These are phyloP conservation scores for Lactifluus piperatus DNA, from an alignment of 768 basidiomycete species.

Conservation along the genomic window DNA sequence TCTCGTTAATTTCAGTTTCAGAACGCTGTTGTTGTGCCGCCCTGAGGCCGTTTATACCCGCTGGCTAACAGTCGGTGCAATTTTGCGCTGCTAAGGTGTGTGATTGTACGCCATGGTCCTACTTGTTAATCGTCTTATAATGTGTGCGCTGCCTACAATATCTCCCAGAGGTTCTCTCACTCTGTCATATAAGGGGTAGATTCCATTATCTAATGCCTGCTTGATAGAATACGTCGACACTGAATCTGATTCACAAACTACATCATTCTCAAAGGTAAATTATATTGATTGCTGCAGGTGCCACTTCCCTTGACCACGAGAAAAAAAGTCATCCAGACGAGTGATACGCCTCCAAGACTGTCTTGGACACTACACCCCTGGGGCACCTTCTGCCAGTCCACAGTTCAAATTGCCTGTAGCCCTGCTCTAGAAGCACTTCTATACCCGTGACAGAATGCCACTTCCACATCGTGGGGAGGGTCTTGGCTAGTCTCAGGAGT, in stretches of 20 bases:
- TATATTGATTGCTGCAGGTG: background rate
- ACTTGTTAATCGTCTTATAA: too few species aligned
- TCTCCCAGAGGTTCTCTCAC: background rate
- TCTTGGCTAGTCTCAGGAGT: conserved; percentile 57
- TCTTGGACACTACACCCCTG: conserved; percentile 34
- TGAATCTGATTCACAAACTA: background rate
- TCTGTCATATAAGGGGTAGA: background rate
- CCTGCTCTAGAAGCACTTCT: conserved; percentile 83
- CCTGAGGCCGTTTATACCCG: too few species aligned
- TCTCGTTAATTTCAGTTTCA: too few species aligned
- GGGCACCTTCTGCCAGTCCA: conserved; percentile 73
- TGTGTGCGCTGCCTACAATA: background rate
- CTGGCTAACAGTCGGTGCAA: too few species aligned
- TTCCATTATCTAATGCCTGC: background rate
- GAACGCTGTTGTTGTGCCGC: too few species aligned
- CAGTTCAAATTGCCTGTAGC: conserved; percentile 71
- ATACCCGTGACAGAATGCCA: conserved; percentile 76
- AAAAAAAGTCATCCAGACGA: conserved; percentile 1
- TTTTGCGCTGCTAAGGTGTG: too few species aligned
- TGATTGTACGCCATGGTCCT: background rate
- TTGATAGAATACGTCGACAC: background rate
- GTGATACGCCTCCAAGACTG: conserved; percentile 41
- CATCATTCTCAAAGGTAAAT: background rate
- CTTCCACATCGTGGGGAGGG: conserved; percentile 29
- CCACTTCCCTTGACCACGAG: background rate